Conservation (phyloP, 352 stramenopile species). For the Pythium rhizo-oryzae region DNA sequence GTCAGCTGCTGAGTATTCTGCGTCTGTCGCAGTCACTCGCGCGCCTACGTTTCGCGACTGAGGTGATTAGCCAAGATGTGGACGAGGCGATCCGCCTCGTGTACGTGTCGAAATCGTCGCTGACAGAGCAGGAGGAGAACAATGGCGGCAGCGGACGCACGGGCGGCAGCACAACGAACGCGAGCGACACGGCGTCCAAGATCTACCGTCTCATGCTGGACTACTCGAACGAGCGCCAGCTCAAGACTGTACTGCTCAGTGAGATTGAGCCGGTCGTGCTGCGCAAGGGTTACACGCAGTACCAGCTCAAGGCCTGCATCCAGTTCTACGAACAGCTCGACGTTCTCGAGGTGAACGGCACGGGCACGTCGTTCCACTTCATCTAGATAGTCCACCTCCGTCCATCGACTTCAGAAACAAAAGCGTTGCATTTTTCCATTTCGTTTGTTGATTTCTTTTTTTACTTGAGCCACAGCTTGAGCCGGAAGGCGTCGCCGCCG, state of each 20-base stretch:
- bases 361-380: slow-evolving; percentile 80
- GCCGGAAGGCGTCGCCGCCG: slow-evolving; percentile 91
- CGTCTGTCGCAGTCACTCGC: slow-evolving; percentile 97
- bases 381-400: slow-evolving; percentile 37
- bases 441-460: background rate
- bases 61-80: slow-evolving; percentile 97
- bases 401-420: background rate
- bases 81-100: slow-evolving; percentile 97
- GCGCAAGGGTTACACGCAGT: slow-evolving; percentile 95
- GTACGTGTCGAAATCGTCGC: slow-evolving; percentile 97
- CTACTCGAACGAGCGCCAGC: slow-evolving; percentile 81
- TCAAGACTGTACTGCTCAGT: slow-evolving; percentile 80
- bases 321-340: slow-evolving; percentile 94
- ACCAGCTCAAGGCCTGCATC: slow-evolving; percentile 95
- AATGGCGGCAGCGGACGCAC: slow-evolving; percentile 30
- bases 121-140: slow-evolving; percentile 90
- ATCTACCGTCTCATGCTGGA: slow-evolving; percentile 97
- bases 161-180: slow-evolving; percentile 37
- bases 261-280: slow-evolving; percentile 95
- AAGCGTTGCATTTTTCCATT: slow-evolving; percentile 13
- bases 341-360: slow-evolving; percentile 78
- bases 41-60: slow-evolving; percentile 94
- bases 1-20: slow-evolving; percentile 98
- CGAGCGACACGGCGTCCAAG: slow-evolving; percentile 92
- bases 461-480: slow-evolving; percentile 91